Evolutionary conservation across 2,329 filamentous ascomycete genomes (phyloP).

Genomic region (Apiospora rasikravindrae): DNA sequence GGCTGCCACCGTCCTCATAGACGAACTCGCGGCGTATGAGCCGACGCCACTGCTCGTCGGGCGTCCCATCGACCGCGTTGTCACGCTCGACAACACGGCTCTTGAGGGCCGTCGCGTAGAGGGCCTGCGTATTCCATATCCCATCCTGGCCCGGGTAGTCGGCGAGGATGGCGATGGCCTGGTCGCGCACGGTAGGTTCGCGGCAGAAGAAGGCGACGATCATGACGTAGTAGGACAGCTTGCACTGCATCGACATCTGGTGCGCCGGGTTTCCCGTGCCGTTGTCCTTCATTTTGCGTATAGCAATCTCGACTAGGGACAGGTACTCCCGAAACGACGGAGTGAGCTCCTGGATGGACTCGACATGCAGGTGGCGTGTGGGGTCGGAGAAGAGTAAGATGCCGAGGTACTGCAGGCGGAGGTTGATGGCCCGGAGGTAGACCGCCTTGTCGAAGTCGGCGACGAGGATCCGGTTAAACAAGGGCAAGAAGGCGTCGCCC

Average conservation of each 20-base stretch:
- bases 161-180: conserved; percentile 38
- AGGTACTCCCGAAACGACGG: conserved; percentile 41
- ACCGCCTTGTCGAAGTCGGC: conserved; percentile 32
- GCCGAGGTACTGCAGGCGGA: conserved; percentile 38
- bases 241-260: conserved; percentile 38
- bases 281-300: conserved; percentile 23
- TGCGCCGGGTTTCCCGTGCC: conserved; percentile 30
- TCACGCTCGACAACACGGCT: conserved; percentile 36
- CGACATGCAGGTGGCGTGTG: conserved; percentile 31
- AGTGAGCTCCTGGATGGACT: conserved; percentile 30
- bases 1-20: conserved; percentile 42
- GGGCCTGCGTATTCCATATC: conserved; percentile 35
- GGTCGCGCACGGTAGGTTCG: conserved; percentile 39
- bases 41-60: conserved; percentile 38
- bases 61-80: conserved; percentile 37
- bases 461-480: conserved; percentile 39
- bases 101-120: conserved; percentile 35
- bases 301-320: conserved; percentile 37
- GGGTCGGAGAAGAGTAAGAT: conserved; percentile 37
- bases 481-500: conserved; percentile 38
- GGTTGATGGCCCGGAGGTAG: conserved; percentile 40
- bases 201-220: conserved; percentile 37
- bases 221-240: conserved; percentile 33
- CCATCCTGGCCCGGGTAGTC: conserved; percentile 43
- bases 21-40: conserved; percentile 41